Conservation (phyloP, 2,329 filamentous ascomycete genomes). For the Geosmithia putterillii region DNA sequence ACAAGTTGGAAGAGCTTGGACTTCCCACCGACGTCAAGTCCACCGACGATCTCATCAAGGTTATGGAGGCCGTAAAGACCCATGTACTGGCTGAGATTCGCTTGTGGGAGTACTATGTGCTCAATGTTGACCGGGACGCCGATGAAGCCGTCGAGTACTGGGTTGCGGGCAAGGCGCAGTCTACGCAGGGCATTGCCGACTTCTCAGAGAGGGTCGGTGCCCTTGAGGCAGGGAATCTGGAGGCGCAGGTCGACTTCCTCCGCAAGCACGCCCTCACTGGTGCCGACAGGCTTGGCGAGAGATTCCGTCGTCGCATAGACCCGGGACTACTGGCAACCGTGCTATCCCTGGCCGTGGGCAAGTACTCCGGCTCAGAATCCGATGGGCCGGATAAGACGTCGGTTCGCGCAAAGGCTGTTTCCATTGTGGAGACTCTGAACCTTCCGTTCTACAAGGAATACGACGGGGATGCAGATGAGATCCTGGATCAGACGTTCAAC, state of each 20-base stretch:
- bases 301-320: slow-evolving; percentile 62
- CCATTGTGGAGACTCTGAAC: slow-evolving; percentile 74
- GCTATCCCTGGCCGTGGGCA: slow-evolving; percentile 35
- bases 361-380: slow-evolving; percentile 38
- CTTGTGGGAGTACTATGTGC: slow-evolving; percentile 88
- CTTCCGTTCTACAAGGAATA: slow-evolving; percentile 86
- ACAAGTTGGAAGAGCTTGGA: slow-evolving; percentile 54
- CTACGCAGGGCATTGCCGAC: slow-evolving; percentile 30
- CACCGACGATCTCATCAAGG: slow-evolving; percentile 58
- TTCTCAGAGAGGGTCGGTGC: slow-evolving; percentile 28
- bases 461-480: slow-evolving; percentile 68
- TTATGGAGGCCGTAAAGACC: slow-evolving; percentile 77
- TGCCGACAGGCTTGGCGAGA: slow-evolving; percentile 63
- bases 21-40: slow-evolving; percentile 64
- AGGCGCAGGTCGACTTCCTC: slow-evolving; percentile 49
- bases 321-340: slow-evolving; percentile 54
- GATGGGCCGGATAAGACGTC: slow-evolving; percentile 34
- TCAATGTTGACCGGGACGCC: slow-evolving; percentile 65
- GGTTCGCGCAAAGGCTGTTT: slow-evolving; percentile 40
- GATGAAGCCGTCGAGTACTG: slow-evolving; percentile 61
- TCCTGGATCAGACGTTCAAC: slow-evolving; percentile 85
- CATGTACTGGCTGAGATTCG: slow-evolving; percentile 66
- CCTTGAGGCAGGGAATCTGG: slow-evolving; percentile 24
- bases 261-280: slow-evolving; percentile 58
- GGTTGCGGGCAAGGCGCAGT: slow-evolving; percentile 45